phyloP scores from a whole-genome alignment of 495 filamentous ascomycete genomes.

The Penicillium desertorum region DNA sequence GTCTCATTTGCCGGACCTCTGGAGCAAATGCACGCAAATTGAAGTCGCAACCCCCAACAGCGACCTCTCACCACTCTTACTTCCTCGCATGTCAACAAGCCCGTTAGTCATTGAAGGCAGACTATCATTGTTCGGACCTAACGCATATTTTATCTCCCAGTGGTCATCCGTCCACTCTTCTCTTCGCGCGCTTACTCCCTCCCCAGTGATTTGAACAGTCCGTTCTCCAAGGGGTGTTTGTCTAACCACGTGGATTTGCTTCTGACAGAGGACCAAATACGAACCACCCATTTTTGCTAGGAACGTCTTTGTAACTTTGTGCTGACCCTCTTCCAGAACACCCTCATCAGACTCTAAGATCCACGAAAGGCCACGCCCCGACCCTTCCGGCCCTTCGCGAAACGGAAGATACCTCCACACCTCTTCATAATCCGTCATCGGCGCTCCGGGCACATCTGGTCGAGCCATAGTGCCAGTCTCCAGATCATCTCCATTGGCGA shows the following conservation, averaged over 20 bases:
- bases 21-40: neutral
- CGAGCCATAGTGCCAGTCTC: slow-evolving; percentile 27
- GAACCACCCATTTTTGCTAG: neutral
- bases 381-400: neutral
- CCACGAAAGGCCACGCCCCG: slow-evolving; percentile 4
- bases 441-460: slow-evolving; percentile 21
- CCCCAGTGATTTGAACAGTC: neutral
- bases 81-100: neutral
- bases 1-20: neutral
- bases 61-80: neutral
- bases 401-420: slow-evolving; percentile 13
- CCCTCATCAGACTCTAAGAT: slow-evolving; percentile 15
- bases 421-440: slow-evolving; percentile 16
- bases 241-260: neutral
- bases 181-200: neutral
- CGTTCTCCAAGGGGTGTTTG: neutral
- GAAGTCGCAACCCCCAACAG: neutral
- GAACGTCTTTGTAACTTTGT: neutral
- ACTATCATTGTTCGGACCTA: neutral
- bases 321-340: neutral
- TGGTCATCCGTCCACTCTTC: neutral
- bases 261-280: slow-evolving; percentile 6
- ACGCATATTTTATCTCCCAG: neutral
- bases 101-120: neutral
- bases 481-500: slow-evolving; percentile 23